Conservation (phyloP, 257 asterid genomes). For the Ilex aquifolium region DNA sequence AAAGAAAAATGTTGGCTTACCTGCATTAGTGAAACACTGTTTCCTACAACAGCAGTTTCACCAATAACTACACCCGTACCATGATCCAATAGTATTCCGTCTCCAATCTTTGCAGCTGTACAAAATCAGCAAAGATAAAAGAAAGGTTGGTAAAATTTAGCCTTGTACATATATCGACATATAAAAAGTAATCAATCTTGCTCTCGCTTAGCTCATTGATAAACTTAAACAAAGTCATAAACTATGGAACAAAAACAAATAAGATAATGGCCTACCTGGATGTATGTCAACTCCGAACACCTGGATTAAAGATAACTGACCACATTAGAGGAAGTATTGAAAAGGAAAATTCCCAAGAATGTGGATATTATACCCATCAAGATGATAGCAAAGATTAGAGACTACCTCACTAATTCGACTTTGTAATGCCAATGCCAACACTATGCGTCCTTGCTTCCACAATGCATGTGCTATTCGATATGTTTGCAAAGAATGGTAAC, state of each 20-base stretch:
- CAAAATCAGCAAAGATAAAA: conserved; percentile 1
- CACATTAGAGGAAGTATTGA: neutral
- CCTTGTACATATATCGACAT: too few species aligned
- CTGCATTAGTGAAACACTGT: conserved; percentile 46
- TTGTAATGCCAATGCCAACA: conserved; percentile 40
- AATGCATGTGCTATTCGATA: conserved; percentile 41
- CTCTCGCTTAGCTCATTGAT: too few species aligned
- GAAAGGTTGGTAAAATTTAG: too few species aligned
- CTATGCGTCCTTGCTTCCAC: conserved; percentile 40
- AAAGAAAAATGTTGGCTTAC: conserved; percentile 6
- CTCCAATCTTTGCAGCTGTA: conserved; percentile 41
- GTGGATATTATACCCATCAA: neutral
- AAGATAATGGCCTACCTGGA: conserved; percentile 28
- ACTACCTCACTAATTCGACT: conserved; percentile 45
- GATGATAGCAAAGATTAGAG: neutral
- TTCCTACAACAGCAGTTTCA: conserved; percentile 39
- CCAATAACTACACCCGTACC: conserved; percentile 45
- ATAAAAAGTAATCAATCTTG: too few species aligned
- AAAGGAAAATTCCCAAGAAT: neutral
- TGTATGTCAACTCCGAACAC: conserved; percentile 47
- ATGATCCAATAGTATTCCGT: conserved; percentile 41
- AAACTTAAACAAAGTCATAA: neutral
- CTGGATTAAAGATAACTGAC: conserved; percentile 12
- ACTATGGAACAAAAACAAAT: neutral
- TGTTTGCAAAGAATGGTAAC: conserved; percentile 41